phyloP scores from a whole-genome alignment of 768 basidiomycete genomes.

The Lyophyllum atratum region DNA sequence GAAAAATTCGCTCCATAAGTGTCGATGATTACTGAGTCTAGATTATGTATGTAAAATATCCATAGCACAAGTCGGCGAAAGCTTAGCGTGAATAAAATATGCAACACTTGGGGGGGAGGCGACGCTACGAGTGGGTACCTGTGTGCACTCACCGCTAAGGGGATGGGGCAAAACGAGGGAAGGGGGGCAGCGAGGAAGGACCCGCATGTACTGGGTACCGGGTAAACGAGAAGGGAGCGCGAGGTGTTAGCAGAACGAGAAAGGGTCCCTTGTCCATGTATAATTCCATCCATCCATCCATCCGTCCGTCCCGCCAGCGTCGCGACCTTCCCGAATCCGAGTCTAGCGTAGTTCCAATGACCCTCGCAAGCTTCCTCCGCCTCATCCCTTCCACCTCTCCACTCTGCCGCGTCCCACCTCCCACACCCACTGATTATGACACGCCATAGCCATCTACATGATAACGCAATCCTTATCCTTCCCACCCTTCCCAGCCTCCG shows the following conservation, averaged over 20 bases:
- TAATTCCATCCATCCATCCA: neutral
- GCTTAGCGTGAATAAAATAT: neutral
- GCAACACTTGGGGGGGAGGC: neutral
- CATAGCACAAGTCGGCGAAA: slow-evolving; percentile 1
- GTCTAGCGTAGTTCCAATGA: too few relatives aligned
- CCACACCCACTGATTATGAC: neutral
- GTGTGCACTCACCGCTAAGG: neutral
- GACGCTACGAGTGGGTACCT: too few relatives aligned
- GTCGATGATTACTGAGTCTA: neutral
- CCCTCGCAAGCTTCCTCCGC: too few relatives aligned
- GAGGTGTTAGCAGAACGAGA: neutral
- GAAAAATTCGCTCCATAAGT: neutral
- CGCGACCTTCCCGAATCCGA: too few relatives aligned
- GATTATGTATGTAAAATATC: slow-evolving; percentile 3
- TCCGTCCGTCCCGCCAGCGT: neutral
- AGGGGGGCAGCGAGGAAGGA: neutral
- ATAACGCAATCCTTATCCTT: slow-evolving; percentile 86
- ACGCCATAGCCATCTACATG: slow-evolving; percentile 52
- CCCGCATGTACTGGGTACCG: neutral
- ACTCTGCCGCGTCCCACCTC: neutral
- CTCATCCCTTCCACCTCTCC: neutral
- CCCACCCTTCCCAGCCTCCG: slow-evolving; percentile 43
- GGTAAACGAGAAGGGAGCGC: neutral
- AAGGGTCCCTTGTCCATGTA: neutral
- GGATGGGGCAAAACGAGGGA: neutral